A percentile compares a stretch with the other conserved stretches of the same genome.
These are phyloP conservation scores for Zalaria obscura DNA, from an alignment of 2,329 filamentous ascomycete genomes.

Conservation along the genomic window DNA sequence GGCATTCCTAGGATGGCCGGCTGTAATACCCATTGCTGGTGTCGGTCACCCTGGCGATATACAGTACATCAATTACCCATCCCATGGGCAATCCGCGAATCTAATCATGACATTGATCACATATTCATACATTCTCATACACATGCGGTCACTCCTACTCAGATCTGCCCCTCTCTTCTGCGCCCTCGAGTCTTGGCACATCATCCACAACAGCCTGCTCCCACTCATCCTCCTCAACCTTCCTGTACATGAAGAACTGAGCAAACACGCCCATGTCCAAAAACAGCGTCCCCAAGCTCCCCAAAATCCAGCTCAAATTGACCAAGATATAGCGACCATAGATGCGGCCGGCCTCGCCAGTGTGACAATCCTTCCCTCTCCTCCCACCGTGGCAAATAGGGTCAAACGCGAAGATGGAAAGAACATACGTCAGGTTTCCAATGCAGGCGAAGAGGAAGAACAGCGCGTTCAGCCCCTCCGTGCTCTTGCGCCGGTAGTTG, in stretches of 20 bases:
- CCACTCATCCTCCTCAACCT: conserved; percentile 25
- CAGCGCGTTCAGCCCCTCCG: conserved; percentile 81
- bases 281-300: conserved; percentile 74
- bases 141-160: not conserved
- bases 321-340: conserved; percentile 78
- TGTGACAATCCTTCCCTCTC: conserved; percentile 36
- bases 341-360: conserved; percentile 49
- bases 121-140: not conserved
- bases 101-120: not conserved
- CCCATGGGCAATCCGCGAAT: too few species aligned
- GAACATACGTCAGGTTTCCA: conserved; percentile 84
- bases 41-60: too few species aligned
- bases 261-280: conserved; percentile 77
- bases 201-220: conserved; percentile 13
- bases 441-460: conserved; percentile 97
- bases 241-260: conserved; percentile 78
- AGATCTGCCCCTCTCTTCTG: conserved; percentile 13
- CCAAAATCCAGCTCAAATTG: conserved; percentile 80
- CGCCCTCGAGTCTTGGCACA: conserved; percentile 7
- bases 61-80: too few species aligned
- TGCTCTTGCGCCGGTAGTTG: conserved; percentile 85
- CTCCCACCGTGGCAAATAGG: conserved; percentile 43
- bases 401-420: conserved; percentile 83
- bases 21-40: too few species aligned
- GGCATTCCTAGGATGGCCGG: too few species aligned